phyloP scores from a whole-genome alignment of 306 rosid genomes.

The Geum urbanum region DNA sequence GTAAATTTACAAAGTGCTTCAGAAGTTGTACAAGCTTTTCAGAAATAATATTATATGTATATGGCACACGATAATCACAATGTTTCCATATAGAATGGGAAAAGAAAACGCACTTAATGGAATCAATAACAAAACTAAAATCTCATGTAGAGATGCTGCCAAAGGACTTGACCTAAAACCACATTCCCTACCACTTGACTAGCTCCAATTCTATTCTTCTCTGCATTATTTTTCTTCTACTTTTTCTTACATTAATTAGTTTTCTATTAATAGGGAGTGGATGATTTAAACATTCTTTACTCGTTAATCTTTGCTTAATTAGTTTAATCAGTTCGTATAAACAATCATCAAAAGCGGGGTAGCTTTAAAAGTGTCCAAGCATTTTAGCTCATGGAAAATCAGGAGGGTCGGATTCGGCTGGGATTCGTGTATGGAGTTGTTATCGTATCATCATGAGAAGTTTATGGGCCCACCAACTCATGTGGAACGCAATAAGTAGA shows the following conservation, averaged over 20 bases:
- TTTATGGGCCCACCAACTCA: too few species aligned
- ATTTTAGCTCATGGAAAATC: too few species aligned
- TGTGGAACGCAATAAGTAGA: too few species aligned
- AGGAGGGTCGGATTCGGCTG: too few species aligned
- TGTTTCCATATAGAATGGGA: not conserved
- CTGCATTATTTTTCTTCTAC: not conserved
- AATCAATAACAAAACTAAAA: not conserved
- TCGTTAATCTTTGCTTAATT: not conserved
- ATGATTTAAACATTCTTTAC: not conserved
- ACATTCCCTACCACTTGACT: not conserved
- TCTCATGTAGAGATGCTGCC: not conserved
- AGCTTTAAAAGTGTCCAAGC: too few species aligned
- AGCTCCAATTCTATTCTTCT: not conserved
- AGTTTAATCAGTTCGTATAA: too few species aligned
- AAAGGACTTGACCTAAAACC: not conserved
- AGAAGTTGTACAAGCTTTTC: not conserved
- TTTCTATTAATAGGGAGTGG: not conserved
- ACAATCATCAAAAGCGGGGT: too few species aligned
- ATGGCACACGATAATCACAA: not conserved
- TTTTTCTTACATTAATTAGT: not conserved
- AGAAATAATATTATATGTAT: too few species aligned
- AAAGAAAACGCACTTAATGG: constrained; percentile 9
- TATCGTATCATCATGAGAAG: too few species aligned
- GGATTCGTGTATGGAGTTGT: too few species aligned
- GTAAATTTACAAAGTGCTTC: not conserved